Percentiles rank a stretch among this genome's conserved stretches.
These are phyloP conservation scores for Penicillium crystallinum DNA, from an alignment of 495 filamentous ascomycete species.

Conservation along the genomic window DNA sequence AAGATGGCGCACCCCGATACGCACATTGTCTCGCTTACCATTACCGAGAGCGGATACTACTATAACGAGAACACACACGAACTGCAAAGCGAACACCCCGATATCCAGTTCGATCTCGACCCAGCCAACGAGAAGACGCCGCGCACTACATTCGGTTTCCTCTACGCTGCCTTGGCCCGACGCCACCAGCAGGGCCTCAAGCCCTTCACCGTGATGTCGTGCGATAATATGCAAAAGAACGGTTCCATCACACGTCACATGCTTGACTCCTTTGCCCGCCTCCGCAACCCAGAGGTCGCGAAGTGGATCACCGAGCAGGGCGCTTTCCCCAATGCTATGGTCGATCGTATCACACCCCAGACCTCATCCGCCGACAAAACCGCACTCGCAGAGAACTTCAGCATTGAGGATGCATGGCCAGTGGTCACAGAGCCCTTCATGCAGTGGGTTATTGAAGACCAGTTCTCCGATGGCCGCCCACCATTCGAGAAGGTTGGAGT, in stretches of 20 bases:
- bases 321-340: constrained; percentile 47
- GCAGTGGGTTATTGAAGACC: constrained; percentile 48
- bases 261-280: constrained; percentile 41
- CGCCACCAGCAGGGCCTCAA: constrained; percentile 38
- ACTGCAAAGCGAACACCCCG: constrained; percentile 40
- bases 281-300: constrained; percentile 38
- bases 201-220: constrained; percentile 48
- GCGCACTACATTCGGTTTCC: constrained; percentile 44
- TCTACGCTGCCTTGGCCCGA: constrained; percentile 40
- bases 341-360: constrained; percentile 47
- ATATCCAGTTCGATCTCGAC: constrained; percentile 43
- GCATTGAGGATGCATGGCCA: constrained; percentile 43
- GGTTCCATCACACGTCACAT: constrained; percentile 46
- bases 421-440: constrained; percentile 48
- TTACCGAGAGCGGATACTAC: constrained; percentile 49
- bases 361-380: constrained; percentile 36
- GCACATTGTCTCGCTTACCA: constrained; percentile 47
- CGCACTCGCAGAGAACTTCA: constrained; percentile 32
- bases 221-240: constrained; percentile 51
- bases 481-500: constrained; percentile 44
- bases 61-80: constrained; percentile 50
- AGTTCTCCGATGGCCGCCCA: constrained; percentile 44
- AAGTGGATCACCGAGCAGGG: constrained; percentile 39
- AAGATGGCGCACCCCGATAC: constrained; percentile 50
- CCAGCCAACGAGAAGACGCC: constrained; percentile 36